phyloP scores from a whole-genome alignment of 257 asterid species.

The Solanum gandarillasii region DNA sequence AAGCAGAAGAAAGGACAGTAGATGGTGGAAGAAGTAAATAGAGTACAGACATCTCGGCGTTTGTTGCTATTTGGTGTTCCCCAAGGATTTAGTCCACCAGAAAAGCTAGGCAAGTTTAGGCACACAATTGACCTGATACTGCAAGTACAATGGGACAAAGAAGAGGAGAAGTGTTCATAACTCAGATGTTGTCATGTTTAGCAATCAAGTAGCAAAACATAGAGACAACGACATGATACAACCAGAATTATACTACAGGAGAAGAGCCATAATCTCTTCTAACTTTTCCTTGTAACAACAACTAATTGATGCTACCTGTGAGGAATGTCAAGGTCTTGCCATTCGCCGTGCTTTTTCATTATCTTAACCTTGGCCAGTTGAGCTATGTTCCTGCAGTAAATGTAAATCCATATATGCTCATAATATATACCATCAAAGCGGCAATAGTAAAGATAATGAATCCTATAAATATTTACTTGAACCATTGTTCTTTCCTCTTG shows the following conservation, averaged over 20 bases:
- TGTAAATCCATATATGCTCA: background rate
- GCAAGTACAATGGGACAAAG: conserved; percentile 5
- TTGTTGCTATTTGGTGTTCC: conserved; percentile 62
- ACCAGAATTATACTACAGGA: background rate
- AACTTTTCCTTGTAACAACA: background rate
- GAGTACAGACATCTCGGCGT: conserved; percentile 46
- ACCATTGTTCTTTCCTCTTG: background rate
- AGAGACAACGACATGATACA: background rate
- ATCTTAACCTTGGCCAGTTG: conserved; percentile 74
- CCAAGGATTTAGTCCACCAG: conserved; percentile 98
- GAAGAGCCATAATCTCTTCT: background rate
- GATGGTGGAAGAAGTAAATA: background rate
- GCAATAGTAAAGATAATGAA: background rate
- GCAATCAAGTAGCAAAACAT: background rate
- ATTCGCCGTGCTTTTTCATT: conserved; percentile 58
- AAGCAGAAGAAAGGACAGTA: background rate
- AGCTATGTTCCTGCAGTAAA: conserved; percentile 57
- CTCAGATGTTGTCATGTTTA: background rate
- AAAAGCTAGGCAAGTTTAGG: conserved; percentile 90
- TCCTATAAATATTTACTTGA: background rate
- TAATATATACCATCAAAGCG: background rate
- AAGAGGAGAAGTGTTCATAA: background rate
- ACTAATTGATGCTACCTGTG: conserved; percentile 30
- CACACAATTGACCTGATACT: conserved; percentile 85
- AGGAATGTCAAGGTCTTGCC: conserved; percentile 63